Evolutionary conservation across 306 rosid species (phyloP).

Genomic region (Sindora glabra): DNA sequence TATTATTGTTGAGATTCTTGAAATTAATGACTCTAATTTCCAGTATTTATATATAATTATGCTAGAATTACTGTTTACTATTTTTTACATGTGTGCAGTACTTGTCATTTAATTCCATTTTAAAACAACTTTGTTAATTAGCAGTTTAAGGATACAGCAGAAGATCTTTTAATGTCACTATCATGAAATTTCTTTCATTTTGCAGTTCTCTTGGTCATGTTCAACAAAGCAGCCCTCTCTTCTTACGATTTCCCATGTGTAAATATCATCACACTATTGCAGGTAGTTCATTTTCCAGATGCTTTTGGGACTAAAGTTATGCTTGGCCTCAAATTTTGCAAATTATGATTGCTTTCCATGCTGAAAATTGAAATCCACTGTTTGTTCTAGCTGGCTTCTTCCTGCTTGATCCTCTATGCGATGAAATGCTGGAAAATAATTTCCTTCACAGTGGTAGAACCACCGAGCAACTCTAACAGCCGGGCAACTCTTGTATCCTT

Average conservation of each 20-base stretch:
- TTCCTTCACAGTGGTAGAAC: conserved; percentile 47
- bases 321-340: too few species aligned
- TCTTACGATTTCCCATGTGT: conserved; percentile 50
- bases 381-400: conserved; percentile 39
- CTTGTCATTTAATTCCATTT: neutral
- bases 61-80: neutral
- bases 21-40: neutral
- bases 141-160: neutral
- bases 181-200: conserved; percentile 6
- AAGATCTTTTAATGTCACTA: neutral
- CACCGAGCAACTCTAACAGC: conserved; percentile 24
- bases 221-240: conserved; percentile 78
- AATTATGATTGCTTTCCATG: neutral
- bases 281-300: conserved; percentile 38
- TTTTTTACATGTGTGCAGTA: neutral
- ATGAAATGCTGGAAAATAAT: conserved; percentile 42
- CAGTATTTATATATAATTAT: neutral
- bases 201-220: conserved; percentile 62
- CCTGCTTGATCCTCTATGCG: conserved; percentile 43
- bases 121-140: neutral
- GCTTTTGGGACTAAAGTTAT: neutral
- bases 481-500: conserved; percentile 35
- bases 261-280: conserved; percentile 56
- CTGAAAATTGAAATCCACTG: conserved; percentile 1
- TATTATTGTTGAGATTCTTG: neutral